A percentile compares a stretch with the other conserved stretches of the same genome.
These are phyloP conservation scores for Penicillium sp. DNA, from an alignment of 2,329 filamentous ascomycete species.

Conservation along the genomic window DNA sequence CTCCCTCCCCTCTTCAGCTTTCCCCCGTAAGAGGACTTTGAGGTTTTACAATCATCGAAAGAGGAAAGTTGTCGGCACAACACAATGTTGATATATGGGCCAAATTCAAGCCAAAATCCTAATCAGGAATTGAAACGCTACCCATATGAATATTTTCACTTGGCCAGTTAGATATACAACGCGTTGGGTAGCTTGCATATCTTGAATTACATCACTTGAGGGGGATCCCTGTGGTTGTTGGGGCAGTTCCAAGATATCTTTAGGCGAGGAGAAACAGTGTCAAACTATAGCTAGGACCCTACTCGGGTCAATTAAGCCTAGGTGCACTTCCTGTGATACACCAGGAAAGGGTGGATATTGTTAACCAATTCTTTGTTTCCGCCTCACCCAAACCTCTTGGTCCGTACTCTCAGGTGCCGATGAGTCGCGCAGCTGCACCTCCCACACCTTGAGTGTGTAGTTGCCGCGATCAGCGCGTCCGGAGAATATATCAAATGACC, in stretches of 20 bases:
- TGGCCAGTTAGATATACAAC: not conserved
- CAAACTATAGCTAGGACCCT: not conserved
- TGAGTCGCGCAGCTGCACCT: constrained; percentile 54
- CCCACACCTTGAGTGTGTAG: constrained; percentile 64
- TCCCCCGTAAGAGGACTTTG: not conserved
- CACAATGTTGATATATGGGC: too few relatives aligned
- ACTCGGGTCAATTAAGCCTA: not conserved
- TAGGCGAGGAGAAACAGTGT: not conserved
- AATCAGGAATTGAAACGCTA: not conserved
- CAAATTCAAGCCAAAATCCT: not conserved
- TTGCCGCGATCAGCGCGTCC: constrained; percentile 61
- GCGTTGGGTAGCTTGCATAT: too few relatives aligned
- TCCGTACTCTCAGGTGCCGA: constrained; percentile 10
- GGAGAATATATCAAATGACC: constrained; percentile 68
- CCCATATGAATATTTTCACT: not conserved
- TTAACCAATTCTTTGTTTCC: constrained; percentile 34
- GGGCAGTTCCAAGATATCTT: not conserved
- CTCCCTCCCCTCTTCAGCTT: not conserved
- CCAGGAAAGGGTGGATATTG: too few relatives aligned
- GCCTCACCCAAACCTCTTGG: constrained; percentile 37
- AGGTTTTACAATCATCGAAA: not conserved
- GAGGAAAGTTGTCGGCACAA: not conserved
- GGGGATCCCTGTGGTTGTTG: not conserved
- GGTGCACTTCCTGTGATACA: too few relatives aligned
- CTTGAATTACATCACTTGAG: not conserved